phyloP scores from a whole-genome alignment of 1,284 basidiomycete species.

The Peniophora sp. region DNA sequence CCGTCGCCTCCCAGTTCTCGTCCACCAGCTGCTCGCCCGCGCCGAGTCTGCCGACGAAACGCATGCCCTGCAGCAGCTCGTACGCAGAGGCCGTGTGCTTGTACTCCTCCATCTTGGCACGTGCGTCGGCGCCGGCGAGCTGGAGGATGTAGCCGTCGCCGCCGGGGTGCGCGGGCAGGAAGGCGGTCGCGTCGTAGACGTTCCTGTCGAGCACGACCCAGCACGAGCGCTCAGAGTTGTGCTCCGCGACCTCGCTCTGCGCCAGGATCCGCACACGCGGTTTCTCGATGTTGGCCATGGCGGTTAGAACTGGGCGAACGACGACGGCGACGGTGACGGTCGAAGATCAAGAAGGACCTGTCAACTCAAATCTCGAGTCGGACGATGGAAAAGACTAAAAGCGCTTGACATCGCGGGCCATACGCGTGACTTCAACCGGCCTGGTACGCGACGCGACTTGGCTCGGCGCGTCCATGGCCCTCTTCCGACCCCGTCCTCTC shows the following conservation, averaged over 20 bases:
- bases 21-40: slow-evolving; percentile 68
- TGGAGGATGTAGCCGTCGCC: slow-evolving; percentile 79
- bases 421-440: no score
- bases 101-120: slow-evolving; percentile 83
- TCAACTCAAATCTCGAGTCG: background rate
- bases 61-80: slow-evolving; percentile 84
- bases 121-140: slow-evolving; percentile 85
- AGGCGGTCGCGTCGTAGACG: slow-evolving; percentile 74
- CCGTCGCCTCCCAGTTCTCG: slow-evolving; percentile 83
- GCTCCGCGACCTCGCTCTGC: slow-evolving; percentile 57
- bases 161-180: slow-evolving; percentile 78
- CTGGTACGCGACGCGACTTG: no score
- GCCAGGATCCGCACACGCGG: slow-evolving; percentile 66
- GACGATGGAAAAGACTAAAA: no score
- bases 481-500: background rate
- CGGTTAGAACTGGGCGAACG: background rate
- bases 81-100: slow-evolving; percentile 92
- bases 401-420: no score
- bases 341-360: background rate
- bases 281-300: background rate
- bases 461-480: no score
- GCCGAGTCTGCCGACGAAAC: slow-evolving; percentile 75
- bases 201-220: slow-evolving; percentile 70
- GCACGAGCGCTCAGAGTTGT: slow-evolving; percentile 51
- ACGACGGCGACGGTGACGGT: background rate